Percentiles rank a stretch among this genome's conserved stretches.
phyloP scores from a whole-genome alignment of 1,284 basidiomycete species.

The Microbotryum silenes-acaulis region DNA sequence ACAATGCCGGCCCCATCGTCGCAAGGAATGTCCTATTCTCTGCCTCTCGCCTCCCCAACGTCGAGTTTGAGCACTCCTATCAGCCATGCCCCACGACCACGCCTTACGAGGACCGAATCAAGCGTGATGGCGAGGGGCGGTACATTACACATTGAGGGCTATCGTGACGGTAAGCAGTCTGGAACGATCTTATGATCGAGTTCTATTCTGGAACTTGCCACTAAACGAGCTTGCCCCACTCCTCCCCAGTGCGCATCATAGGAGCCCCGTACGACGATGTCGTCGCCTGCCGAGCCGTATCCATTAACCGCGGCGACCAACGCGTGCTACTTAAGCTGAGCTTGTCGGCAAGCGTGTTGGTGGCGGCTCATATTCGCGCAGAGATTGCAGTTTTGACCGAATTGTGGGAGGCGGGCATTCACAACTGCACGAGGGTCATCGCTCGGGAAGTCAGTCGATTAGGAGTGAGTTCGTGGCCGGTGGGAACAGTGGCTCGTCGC shows the following conservation, averaged over 20 bases:
- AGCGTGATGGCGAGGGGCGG: background rate
- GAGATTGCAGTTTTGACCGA: conserved; percentile 13
- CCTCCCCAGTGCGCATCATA: conserved; percentile 10
- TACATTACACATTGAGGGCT: background rate
- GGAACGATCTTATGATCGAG: background rate
- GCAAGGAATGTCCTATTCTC: too few relatives aligned
- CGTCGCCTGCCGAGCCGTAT: conserved; percentile 25
- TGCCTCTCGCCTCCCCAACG: too few relatives aligned
- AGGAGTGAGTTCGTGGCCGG: conserved; percentile 8
- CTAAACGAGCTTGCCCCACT: too few relatives aligned
- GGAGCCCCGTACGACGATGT: conserved; percentile 26
- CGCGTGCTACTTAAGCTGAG: conserved; percentile 22
- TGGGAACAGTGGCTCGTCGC: background rate
- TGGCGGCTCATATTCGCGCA: conserved; percentile 21
- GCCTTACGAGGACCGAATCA: background rate
- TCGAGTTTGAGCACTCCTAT: too few relatives aligned
- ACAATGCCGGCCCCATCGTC: too few relatives aligned
- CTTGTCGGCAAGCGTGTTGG: conserved; percentile 11
- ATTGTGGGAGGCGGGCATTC: conserved; percentile 12
- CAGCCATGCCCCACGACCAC: background rate
- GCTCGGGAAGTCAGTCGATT: conserved; percentile 18
- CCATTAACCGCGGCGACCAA: conserved; percentile 11
- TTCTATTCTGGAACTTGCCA: background rate
- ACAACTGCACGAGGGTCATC: conserved; percentile 15
- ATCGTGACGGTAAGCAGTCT: background rate